A percentile compares a stretch with the other conserved stretches of the same genome.
Evolutionary conservation across 2,329 filamentous ascomycete species (phyloP).

Genomic region (Scorias spongiosa): DNA sequence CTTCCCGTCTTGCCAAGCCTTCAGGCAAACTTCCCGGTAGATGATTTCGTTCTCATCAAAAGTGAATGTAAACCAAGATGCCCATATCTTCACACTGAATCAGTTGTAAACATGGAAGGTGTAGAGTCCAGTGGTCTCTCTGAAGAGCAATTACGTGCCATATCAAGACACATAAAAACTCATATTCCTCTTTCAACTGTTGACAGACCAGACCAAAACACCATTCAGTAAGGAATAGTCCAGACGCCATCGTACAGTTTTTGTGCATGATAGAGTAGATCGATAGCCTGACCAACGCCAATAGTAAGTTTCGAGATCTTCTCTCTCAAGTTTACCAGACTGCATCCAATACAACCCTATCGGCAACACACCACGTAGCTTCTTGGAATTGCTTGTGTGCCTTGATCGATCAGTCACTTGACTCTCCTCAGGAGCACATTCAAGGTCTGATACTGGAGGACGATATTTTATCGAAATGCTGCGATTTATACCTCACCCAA

Average conservation of each 20-base stretch:
- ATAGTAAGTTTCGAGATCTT: slow-evolving; percentile 1
- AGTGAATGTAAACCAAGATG: no score
- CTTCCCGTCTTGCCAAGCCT: neutral
- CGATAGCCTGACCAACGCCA: neutral
- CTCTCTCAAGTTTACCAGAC: slow-evolving; percentile 1
- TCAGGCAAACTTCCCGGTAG: neutral
- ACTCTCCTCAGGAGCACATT: slow-evolving; percentile 15
- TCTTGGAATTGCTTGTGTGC: slow-evolving; percentile 33
- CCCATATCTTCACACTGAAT: no score
- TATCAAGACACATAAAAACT: slow-evolving; percentile 6
- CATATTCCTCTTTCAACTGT: slow-evolving; percentile 1
- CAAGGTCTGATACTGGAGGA: slow-evolving; percentile 20
- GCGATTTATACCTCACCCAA: slow-evolving; percentile 27
- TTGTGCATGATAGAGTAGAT: neutral
- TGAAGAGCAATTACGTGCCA: slow-evolving; percentile 8
- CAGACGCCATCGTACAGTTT: neutral
- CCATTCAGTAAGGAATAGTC: slow-evolving; percentile 9
- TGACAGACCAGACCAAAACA: slow-evolving; percentile 1
- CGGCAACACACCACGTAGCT: slow-evolving; percentile 27
- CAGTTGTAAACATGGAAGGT: neutral
- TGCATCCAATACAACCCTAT: slow-evolving; percentile 5
- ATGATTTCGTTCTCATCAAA: no score
- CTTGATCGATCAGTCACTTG: slow-evolving; percentile 25
- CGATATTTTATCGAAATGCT: slow-evolving; percentile 23
- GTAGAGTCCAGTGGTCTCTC: neutral